These are phyloP conservation scores for Opeltia flavorubescens DNA, from an alignment of 495 filamentous ascomycete species.

Conservation along the genomic window DNA sequence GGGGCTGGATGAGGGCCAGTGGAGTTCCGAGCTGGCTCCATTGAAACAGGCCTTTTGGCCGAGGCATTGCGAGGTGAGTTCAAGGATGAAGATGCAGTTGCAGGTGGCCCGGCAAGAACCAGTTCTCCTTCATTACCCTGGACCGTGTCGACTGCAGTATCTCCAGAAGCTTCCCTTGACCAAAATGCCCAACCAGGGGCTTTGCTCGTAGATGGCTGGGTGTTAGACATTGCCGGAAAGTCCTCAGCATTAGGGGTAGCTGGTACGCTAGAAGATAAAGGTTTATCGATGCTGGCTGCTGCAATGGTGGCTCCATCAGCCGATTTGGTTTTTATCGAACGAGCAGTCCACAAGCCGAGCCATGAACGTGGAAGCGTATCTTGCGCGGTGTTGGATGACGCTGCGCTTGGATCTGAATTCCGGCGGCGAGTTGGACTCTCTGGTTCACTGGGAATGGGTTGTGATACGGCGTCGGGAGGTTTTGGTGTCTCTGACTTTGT, in stretches of 20 bases:
- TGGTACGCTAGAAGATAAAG: neutral
- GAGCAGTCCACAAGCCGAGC: conserved; percentile 35
- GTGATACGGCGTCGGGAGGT: neutral
- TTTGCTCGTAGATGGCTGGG: conserved; percentile 17
- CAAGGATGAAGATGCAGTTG: conserved; percentile 47
- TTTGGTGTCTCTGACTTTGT: neutral
- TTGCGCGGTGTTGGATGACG: conserved; percentile 4
- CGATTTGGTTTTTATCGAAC: neutral
- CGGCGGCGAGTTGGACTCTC: conserved; percentile 3
- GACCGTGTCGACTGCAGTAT: conserved; percentile 12
- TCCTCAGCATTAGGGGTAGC: neutral
- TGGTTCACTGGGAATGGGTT: neutral
- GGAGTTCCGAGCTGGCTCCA: conserved; percentile 18
- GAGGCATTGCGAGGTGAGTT: conserved; percentile 28
- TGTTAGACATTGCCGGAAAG: conserved; percentile 5
- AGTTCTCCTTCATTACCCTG: conserved; percentile 47
- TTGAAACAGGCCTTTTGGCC: conserved; percentile 24
- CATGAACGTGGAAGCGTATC: conserved; percentile 27
- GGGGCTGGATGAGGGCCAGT: conserved; percentile 10
- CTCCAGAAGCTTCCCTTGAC: conserved; percentile 46
- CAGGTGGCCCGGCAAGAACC: conserved; percentile 51
- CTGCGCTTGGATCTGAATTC: conserved; percentile 9
- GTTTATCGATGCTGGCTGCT: neutral
- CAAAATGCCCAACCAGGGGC: conserved; percentile 78
- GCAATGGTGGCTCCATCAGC: neutral